Percentiles rank a stretch among this genome's conserved stretches.
Conservation (phyloP, 2,329 filamentous ascomycete genomes). For the Didymella pinodella region DNA sequence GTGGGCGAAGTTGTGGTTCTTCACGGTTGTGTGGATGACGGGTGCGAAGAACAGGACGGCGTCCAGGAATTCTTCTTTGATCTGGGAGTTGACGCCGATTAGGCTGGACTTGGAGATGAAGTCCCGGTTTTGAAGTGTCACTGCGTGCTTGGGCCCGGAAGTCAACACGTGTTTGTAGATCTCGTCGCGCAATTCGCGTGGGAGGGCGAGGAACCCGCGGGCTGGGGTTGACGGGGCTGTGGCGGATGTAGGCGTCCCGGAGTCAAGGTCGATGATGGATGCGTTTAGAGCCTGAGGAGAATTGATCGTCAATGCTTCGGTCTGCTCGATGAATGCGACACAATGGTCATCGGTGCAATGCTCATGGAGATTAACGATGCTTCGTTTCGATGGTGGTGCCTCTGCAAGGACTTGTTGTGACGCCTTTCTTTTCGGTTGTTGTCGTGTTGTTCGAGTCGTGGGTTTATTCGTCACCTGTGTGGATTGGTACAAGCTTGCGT, state of each 20-base stretch:
- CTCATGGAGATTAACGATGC: background rate
- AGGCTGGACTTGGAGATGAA: slow-evolving; percentile 24
- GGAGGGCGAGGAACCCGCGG: slow-evolving; percentile 29
- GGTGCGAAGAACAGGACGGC: slow-evolving; percentile 26
- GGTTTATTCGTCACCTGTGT: no score
- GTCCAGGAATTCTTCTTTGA: slow-evolving; percentile 25
- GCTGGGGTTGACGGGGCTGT: background rate
- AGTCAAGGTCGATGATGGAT: background rate
- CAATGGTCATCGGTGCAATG: background rate
- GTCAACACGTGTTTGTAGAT: slow-evolving; percentile 28
- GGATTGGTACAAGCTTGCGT: background rate
- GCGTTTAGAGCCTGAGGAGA: background rate
- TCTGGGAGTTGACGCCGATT: slow-evolving; percentile 22
- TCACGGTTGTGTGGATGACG: slow-evolving; percentile 22
- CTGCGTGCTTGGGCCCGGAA: background rate
- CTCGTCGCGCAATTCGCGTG: slow-evolving; percentile 29
- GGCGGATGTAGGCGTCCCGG: background rate
- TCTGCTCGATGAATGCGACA: background rate
- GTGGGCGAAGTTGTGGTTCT: slow-evolving; percentile 30
- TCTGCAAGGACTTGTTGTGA: background rate
- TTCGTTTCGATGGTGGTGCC: background rate
- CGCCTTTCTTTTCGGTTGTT: background rate
- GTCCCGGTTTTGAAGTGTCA: slow-evolving; percentile 17
- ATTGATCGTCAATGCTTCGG: background rate
- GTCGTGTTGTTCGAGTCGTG: background rate